Evolutionary conservation across 176 grass and related monocot species (phyloP).

Genomic region (Pharus latifolius): DNA sequence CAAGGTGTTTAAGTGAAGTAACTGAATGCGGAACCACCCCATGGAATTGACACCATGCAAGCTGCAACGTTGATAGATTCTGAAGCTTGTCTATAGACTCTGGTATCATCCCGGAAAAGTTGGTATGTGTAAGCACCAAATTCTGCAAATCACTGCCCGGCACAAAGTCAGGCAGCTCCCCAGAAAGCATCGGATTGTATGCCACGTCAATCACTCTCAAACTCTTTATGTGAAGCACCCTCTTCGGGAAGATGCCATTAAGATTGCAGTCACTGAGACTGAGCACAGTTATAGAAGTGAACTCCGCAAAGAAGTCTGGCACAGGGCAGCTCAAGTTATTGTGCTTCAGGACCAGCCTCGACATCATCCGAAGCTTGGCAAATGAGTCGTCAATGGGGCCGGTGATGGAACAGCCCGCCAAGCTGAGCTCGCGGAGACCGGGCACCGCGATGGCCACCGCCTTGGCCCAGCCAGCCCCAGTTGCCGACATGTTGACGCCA

Average conservation of each 20-base stretch:
- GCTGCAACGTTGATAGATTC: conserved; percentile 7
- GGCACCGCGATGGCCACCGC: background rate
- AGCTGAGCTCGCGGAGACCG: conserved; percentile 16
- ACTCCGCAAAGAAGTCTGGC: conserved; percentile 18
- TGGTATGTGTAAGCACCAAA: conserved; percentile 22
- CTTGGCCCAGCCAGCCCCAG: too few relatives aligned
- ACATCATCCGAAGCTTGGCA: background rate
- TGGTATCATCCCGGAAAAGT: conserved; percentile 26
- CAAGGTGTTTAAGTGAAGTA: too few relatives aligned
- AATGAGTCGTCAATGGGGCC: conserved; percentile 6
- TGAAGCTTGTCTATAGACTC: too few relatives aligned
- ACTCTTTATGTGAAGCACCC: conserved; percentile 21
- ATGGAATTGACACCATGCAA: conserved; percentile 27
- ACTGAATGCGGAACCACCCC: too few relatives aligned
- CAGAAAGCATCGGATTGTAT: conserved; percentile 11
- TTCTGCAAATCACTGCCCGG: conserved; percentile 1
- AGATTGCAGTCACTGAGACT: conserved; percentile 11
- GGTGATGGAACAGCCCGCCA: conserved; percentile 5
- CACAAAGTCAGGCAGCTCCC: conserved; percentile 7
- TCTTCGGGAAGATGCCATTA: conserved; percentile 8
- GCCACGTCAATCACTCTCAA: conserved; percentile 16
- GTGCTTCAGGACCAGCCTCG: conserved; percentile 9
- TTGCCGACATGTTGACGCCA: conserved; percentile 16
- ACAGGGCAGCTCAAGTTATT: conserved; percentile 18
- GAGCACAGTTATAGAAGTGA: conserved; percentile 24